A percentile compares a stretch with the other conserved stretches of the same genome.
These are phyloP conservation scores for Micractinium conductrix DNA, from an alignment of 139 green algal genomes.

Conservation along the genomic window DNA sequence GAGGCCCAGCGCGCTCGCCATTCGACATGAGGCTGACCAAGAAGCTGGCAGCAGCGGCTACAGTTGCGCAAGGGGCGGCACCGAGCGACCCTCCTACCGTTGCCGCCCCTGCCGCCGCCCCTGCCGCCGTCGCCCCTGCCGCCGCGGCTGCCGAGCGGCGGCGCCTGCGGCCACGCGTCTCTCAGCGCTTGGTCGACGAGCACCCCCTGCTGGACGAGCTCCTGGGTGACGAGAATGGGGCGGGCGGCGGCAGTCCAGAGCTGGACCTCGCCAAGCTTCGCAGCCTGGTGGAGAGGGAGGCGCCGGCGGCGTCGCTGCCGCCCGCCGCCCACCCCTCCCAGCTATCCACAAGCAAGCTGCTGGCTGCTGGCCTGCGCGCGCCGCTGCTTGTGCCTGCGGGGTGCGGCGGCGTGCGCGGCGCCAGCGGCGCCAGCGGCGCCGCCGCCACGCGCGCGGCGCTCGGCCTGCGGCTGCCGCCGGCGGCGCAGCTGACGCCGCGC, in stretches of 20 bases:
- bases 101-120: too few relatives aligned
- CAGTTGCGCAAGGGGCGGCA: too few relatives aligned
- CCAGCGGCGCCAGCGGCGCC: not conserved
- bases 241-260: not conserved
- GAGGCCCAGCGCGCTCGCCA: too few relatives aligned
- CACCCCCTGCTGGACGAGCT: slow-evolving; percentile 25
- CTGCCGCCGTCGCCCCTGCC: too few relatives aligned
- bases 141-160: not conserved
- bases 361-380: slow-evolving; percentile 22
- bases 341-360: not conserved
- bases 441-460: slow-evolving; percentile 20
- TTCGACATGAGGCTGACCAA: too few relatives aligned
- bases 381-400: slow-evolving; percentile 1
- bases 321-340: not conserved
- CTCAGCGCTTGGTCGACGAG: not conserved
- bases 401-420: too few relatives aligned
- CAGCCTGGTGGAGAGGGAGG: not conserved
- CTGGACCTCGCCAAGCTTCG: slow-evolving; percentile 7
- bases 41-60: too few relatives aligned
- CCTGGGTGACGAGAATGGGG: not conserved
- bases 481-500: not conserved
- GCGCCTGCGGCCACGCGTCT: slow-evolving; percentile 13
- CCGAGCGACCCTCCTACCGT: too few relatives aligned
- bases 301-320: not conserved
- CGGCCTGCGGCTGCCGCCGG: slow-evolving; percentile 42